Conservation (phyloP, 805 yeast species). For the Yarrowia osloensis region DNA sequence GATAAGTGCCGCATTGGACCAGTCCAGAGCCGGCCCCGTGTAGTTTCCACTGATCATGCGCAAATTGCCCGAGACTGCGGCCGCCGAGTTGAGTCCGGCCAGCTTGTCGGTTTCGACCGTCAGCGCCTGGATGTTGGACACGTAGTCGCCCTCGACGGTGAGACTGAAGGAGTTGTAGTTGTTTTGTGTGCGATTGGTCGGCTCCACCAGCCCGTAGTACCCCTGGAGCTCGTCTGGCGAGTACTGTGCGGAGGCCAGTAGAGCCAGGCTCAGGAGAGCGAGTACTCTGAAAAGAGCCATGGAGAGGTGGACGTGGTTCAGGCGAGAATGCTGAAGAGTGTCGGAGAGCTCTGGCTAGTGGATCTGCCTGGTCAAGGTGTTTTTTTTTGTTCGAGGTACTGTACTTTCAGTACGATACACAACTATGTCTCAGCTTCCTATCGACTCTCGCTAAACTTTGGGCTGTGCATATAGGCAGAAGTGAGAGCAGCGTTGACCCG, state of each 20-base stretch:
- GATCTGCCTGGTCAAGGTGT: no score
- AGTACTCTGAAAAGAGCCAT: neutral
- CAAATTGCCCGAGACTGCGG: slow-evolving; percentile 11
- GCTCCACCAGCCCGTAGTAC: slow-evolving; percentile 14
- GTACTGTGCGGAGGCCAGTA: neutral
- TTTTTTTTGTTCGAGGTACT: no score
- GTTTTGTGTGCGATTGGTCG: slow-evolving; percentile 19
- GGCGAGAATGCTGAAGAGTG: no score
- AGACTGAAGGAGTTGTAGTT: slow-evolving; percentile 21
- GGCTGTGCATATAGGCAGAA: slow-evolving; percentile 10
- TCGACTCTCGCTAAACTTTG: slow-evolving; percentile 7
- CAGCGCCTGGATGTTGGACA: slow-evolving; percentile 21
- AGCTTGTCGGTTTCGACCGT: slow-evolving; percentile 26
- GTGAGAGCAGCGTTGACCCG: no score
- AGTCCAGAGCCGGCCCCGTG: slow-evolving; percentile 27
- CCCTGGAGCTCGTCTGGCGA: slow-evolving; percentile 9
- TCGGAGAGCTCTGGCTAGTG: no score
- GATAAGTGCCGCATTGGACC: slow-evolving; percentile 35
- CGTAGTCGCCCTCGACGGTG: slow-evolving; percentile 1
- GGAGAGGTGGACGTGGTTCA: no score
- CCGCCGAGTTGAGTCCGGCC: slow-evolving; percentile 20
- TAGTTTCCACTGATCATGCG: neutral
- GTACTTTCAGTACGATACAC: no score
- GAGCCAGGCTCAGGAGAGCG: neutral
- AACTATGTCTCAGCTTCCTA: neutral